These are phyloP conservation scores for Cynara cardunculus DNA, from an alignment of 129 eudicot genomes.

Conservation along the genomic window DNA sequence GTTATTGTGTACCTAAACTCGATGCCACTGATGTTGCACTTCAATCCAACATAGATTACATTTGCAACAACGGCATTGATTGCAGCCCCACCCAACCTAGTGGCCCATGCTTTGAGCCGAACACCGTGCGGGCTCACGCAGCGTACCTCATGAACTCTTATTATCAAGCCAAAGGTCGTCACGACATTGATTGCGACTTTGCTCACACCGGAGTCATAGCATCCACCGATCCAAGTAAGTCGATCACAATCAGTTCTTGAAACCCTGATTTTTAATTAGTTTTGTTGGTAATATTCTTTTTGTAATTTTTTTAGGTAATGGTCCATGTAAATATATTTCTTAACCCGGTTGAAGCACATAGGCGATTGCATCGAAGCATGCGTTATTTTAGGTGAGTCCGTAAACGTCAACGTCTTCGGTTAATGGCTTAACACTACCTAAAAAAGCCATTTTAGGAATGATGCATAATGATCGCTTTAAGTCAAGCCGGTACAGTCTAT, in stretches of 20 bases:
- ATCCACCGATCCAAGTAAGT: constrained; percentile 55
- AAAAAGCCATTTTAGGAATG: too few species aligned
- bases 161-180: constrained; percentile 45
- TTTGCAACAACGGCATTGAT: constrained; percentile 51
- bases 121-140: constrained; percentile 54
- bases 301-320: constrained; percentile 24
- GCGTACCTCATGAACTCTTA: constrained; percentile 62
- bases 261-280: not conserved
- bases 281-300: not conserved
- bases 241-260: not conserved
- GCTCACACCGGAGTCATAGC: constrained; percentile 34
- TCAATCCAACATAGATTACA: constrained; percentile 56
- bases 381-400: not conserved
- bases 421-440: too few species aligned
- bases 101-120: constrained; percentile 55
- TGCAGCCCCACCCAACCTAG: constrained; percentile 55
- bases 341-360: not conserved
- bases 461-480: too few species aligned
- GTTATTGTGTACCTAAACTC: constrained; percentile 52
- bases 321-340: constrained; percentile 21
- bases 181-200: constrained; percentile 46
- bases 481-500: too few species aligned
- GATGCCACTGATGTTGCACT: constrained; percentile 43
- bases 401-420: too few species aligned
- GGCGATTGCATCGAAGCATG: not conserved